Base-by-base conservation (phyloP, 805 yeast genomes). In the Schwanniomyces occidentalis region DNA sequence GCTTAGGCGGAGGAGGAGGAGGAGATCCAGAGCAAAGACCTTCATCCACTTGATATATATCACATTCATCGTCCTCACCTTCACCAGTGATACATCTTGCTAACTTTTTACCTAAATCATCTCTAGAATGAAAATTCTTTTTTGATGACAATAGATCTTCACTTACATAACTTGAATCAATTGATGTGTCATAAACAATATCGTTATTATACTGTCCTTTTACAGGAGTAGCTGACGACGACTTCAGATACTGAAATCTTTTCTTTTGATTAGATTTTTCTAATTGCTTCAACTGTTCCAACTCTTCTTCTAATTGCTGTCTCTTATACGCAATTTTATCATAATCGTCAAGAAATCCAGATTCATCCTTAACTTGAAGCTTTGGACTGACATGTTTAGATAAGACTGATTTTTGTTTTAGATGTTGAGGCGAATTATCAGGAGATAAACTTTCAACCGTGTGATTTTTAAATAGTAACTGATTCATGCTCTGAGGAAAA, bases 221-320 rank as follows among this genome's bases (percentile, higher is more conserved):
- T n/a, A n/a, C n/a, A n/a, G n/a, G n/a, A n/a, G n/a, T n/a, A n/a
- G n/a, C n/a, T 15, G n/a, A 24, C 6, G 17, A 17, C 16, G 5
- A 19, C 12, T 23, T 28, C 34, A 14, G 17, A 7, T 16, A 16
- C 12, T 24, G 22, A 13, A 22, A 24, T 16, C 21, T 28, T 24
- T 35, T 32, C 27, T 30, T 30, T 16, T 34, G 36, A n/a, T 30
- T 19, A n/a, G 25, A 23, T 24, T 39, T 49, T 38, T 64, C 67
- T 45, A 63, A 48, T 18, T 54, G 49, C 29, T 51, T 57, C 37
- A 64, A 50, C 22, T 58, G 61, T 24, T 56, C 55, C 27, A 68
- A 50, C 42, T 66, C 72, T 45, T 57, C 30, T 41, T 68, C 72
- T 30, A 68, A 55, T 44, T 63, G 69, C 26, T 60, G 67, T 36